Conservation (phyloP, 106 monocot species). For the Dendrobium officinale region DNA sequence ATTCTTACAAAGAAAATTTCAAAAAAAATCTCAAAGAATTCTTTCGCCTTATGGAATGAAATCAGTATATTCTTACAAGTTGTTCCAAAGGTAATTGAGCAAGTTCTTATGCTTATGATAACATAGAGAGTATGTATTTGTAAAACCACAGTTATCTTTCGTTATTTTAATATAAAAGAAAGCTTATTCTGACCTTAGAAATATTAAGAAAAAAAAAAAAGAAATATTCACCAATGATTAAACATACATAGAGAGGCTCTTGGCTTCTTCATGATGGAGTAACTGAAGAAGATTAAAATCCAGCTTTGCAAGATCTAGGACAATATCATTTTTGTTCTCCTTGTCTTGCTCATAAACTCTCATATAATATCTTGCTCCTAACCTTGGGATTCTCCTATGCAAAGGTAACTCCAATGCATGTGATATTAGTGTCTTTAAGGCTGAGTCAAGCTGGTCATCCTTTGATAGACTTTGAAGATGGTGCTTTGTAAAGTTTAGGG, state of each 20-base stretch:
- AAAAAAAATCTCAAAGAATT: too few relatives aligned
- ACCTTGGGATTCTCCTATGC: not conserved
- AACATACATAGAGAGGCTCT: slow-evolving; percentile 13
- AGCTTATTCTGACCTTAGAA: not conserved
- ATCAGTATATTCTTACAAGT: too few relatives aligned
- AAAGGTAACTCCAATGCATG: slow-evolving; percentile 13
- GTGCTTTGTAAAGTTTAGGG: not conserved
- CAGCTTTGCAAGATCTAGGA: slow-evolving; percentile 17
- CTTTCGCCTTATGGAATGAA: too few relatives aligned
- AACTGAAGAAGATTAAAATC: slow-evolving; percentile 13
- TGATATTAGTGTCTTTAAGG: not conserved
- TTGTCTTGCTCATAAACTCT: slow-evolving; percentile 1
- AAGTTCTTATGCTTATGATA: too few relatives aligned
- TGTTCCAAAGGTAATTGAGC: too few relatives aligned
- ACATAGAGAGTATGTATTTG: too few relatives aligned
- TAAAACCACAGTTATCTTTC: too few relatives aligned
- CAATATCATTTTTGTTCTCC: not conserved
- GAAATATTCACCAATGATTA: not conserved
- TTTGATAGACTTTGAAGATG: not conserved
- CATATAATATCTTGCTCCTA: slow-evolving; percentile 10
- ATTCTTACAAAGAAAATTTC: too few relatives aligned
- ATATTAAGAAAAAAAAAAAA: not conserved
- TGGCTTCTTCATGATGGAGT: slow-evolving; percentile 12
- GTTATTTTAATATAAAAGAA: not conserved
- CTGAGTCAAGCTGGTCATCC: not conserved